Conservation (phyloP, 495 filamentous ascomycete species). For the Talaromyces trachyspermus region DNA sequence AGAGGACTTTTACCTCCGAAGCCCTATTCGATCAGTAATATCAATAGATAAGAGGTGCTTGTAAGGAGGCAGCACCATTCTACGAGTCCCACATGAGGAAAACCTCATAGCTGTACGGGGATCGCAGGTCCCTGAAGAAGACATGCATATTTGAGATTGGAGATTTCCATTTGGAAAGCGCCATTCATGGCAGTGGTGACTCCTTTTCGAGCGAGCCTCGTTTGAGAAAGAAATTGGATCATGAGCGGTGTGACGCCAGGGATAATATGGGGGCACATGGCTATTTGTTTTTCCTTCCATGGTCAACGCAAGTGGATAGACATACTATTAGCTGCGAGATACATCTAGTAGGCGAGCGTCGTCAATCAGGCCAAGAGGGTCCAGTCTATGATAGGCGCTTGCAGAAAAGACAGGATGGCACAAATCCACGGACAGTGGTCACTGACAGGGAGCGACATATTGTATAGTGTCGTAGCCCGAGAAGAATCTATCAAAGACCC, state of each 20-base stretch:
- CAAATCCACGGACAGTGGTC: neutral
- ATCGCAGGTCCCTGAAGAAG: neutral
- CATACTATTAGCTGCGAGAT: no score
- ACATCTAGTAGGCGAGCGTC: no score
- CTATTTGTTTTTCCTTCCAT: conserved; percentile 24
- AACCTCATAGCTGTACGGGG: neutral
- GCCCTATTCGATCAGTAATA: neutral
- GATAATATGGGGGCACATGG: conserved; percentile 8
- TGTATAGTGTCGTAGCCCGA: neutral
- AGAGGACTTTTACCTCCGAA: neutral
- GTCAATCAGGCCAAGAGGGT: no score
- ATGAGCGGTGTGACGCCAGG: conserved; percentile 4
- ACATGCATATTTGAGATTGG: neutral
- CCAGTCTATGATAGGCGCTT: no score
- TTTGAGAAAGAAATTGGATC: neutral
- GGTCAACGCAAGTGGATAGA: conserved; percentile 12
- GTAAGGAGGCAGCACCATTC: neutral
- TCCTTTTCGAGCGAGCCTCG: neutral
- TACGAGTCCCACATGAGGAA: neutral
- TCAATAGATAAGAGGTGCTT: neutral
- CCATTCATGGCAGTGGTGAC: no score
- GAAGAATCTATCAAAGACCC: neutral
- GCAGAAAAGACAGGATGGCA: no score
- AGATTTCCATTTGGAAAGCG: neutral
- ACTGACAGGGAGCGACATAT: neutral